Conservation (phyloP, 306 rosid species). For the Crataegus laevigata region DNA sequence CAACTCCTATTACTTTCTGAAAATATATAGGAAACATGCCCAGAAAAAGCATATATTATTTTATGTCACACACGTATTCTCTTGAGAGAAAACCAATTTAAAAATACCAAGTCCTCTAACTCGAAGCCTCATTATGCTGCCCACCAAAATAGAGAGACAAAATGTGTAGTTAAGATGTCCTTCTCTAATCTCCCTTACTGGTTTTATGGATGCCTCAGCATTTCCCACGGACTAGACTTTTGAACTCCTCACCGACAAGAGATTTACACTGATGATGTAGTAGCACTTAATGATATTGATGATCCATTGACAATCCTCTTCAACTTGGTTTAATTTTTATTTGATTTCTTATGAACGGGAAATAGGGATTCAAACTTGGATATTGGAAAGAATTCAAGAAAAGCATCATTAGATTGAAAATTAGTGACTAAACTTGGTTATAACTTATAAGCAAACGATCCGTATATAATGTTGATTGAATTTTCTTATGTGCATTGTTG, state of each 20-base stretch:
- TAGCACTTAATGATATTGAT: neutral
- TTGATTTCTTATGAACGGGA: too few relatives aligned
- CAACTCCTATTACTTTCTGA: slow-evolving; percentile 8
- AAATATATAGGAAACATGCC: neutral
- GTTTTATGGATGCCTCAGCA: slow-evolving; percentile 3
- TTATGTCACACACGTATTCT: slow-evolving; percentile 32
- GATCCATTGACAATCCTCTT: neutral
- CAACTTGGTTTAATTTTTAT: neutral
- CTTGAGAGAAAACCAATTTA: slow-evolving; percentile 16
- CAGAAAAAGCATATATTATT: slow-evolving; percentile 4
- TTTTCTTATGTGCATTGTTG: too few relatives aligned
- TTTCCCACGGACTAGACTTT: neutral
- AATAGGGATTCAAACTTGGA: too few relatives aligned
- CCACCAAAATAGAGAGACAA: slow-evolving; percentile 43
- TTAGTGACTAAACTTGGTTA: too few relatives aligned
- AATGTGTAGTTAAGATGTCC: slow-evolving; percentile 48
- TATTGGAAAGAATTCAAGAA: too few relatives aligned
- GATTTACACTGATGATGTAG: neutral
- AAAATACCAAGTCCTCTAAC: slow-evolving; percentile 14
- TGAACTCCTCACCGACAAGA: slow-evolving; percentile 42
- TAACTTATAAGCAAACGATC: too few relatives aligned
- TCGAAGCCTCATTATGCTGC: slow-evolving; percentile 38
- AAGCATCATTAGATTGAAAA: too few relatives aligned
- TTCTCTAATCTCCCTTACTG: slow-evolving; percentile 32
- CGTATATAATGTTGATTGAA: too few relatives aligned